Conservation (phyloP, 2,329 filamentous ascomycete genomes). For the Exophiala xenobiotica region DNA sequence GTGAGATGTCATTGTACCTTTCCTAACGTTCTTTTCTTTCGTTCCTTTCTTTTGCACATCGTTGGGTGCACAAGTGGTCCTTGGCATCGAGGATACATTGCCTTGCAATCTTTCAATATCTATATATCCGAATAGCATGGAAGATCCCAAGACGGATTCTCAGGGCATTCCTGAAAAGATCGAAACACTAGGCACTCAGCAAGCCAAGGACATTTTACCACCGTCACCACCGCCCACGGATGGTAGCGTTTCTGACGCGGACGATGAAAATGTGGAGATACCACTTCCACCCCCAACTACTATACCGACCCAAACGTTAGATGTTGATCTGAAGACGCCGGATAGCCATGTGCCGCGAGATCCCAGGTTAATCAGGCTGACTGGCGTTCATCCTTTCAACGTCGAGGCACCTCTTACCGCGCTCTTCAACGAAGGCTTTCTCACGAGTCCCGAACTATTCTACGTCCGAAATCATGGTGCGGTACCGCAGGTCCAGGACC, state of each 20-base stretch:
- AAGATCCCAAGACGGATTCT: conserved; percentile 16
- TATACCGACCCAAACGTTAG: conserved; percentile 60
- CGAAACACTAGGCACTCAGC: conserved; percentile 11
- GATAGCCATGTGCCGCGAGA: conserved; percentile 80
- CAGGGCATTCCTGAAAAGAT: conserved; percentile 15
- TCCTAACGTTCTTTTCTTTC: background rate
- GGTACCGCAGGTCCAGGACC: conserved; percentile 72
- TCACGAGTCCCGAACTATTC: conserved; percentile 84
- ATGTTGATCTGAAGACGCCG: conserved; percentile 78
- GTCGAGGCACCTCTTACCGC: conserved; percentile 78
- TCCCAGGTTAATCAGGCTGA: conserved; percentile 77
- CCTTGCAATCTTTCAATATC: too few species aligned
- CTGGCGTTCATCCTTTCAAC: conserved; percentile 88
- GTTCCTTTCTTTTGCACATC: background rate
- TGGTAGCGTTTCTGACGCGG: conserved; percentile 23
- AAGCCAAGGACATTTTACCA: conserved; percentile 19
- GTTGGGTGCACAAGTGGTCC: background rate
- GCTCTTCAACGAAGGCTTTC: conserved; percentile 73
- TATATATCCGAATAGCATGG: too few species aligned
- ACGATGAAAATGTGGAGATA: conserved; percentile 43
- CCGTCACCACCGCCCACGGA: conserved; percentile 30
- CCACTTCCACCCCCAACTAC: conserved; percentile 67
- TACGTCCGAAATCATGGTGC: conserved; percentile 89
- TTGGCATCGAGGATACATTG: too few species aligned
- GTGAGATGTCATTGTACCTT: background rate